These are phyloP conservation scores for Tephrocybe sp. DNA, from an alignment of 768 basidiomycete genomes.

Conservation along the genomic window DNA sequence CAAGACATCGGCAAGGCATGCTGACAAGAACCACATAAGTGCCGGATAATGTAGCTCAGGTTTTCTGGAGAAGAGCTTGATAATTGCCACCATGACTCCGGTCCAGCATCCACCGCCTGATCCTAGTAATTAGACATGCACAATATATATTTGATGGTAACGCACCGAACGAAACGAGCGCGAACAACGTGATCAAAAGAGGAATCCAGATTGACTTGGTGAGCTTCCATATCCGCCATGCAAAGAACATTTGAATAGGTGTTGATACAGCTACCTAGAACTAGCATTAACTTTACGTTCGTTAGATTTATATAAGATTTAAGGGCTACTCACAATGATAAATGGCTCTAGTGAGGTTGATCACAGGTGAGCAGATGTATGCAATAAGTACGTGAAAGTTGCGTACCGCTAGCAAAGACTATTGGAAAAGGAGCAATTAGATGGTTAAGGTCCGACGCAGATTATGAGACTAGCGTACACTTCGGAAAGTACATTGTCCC, in stretches of 20 bases:
- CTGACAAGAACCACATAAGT: constrained; percentile 41
- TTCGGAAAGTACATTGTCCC: constrained; percentile 21
- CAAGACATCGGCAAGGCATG: constrained; percentile 42
- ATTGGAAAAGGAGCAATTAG: neutral
- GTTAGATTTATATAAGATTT: neutral
- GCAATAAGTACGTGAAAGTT: neutral
- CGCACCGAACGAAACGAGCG: constrained; percentile 29
- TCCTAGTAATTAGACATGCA: neutral
- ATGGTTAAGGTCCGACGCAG: neutral
- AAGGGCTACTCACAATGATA: constrained; percentile 26
- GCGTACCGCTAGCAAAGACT: constrained; percentile 31
- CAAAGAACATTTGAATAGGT: constrained; percentile 38
- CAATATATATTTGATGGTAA: neutral
- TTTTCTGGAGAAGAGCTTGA: constrained; percentile 26
- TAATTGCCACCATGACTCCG: constrained; percentile 20
- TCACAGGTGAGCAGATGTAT: neutral
- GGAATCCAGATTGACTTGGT: constrained; percentile 27
- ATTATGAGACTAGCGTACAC: constrained; percentile 17
- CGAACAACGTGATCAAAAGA: constrained; percentile 23
- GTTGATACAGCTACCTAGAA: constrained; percentile 35
- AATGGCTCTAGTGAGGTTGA: constrained; percentile 24
- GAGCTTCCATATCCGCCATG: constrained; percentile 35
- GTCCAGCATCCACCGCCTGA: constrained; percentile 33
- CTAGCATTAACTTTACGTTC: neutral
- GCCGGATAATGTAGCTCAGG: constrained; percentile 29